Base-by-base conservation (phyloP, 176 grass and related monocot genomes). In the Oryza meyeriana region DNA sequence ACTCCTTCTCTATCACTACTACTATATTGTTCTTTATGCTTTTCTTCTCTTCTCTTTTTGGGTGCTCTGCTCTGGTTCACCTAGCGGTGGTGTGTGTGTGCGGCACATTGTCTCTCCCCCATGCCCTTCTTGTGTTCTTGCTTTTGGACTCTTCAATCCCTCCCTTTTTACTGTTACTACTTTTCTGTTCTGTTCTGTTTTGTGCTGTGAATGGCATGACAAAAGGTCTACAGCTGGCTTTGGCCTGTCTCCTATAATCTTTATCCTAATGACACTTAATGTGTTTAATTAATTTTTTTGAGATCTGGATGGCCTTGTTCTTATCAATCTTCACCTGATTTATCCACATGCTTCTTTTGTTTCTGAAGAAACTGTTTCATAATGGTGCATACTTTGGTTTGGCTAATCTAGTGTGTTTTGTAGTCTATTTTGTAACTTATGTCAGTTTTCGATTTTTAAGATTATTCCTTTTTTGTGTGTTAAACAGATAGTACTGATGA, bases 111-210 rank as follows among this genome's bases (percentile, higher is more conserved):
- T 42, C 38, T 63, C 38, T 36, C 61, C 64, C 73, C 65, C 85
- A 69, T 80, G 78, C 22, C 71, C 71, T 16, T 30, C 55, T 20
- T 41, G 72, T 87, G 79, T 59, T 76, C 72, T 76, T 66, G 86
- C 80, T 65, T 88, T 83, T n/a, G 86, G 75, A 83, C 86, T 59
- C 80, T 66, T 67, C 86, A 84, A 72, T 82, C 25, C 50, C 84
- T 10, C 44, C 66, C 59, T 67, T 88, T 38, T n/a, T n/a, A 18
- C 79, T 66, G 85, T 39, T 36, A 64, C 28, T 24, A 30, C 55
- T 63, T 48, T 83, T 41, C n/a, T n/a, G n/a, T 64, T 40, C 71
- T 10, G 64, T 50, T 68, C 18, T 69, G 64, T 22, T 72, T 10
- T 64, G 17, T 12, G 41, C 11, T 64, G 17, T 12, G 41, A 32